Evolutionary conservation across 2,329 filamentous ascomycete species (phyloP), one percentile per base, ranked within the genome.

Genomic region (Aureobasidium sp.): DNA sequence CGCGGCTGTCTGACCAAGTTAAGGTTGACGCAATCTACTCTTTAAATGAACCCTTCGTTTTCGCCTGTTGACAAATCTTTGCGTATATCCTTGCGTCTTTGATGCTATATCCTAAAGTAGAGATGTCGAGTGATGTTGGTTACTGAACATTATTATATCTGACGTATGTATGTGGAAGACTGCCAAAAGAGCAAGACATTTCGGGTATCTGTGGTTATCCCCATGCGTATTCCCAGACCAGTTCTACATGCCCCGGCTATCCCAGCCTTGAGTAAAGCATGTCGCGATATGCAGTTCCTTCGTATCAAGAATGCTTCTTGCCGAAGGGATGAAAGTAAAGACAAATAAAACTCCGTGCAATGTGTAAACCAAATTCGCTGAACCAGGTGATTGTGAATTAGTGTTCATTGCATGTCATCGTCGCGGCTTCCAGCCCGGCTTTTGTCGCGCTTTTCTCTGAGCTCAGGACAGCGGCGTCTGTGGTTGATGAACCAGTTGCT

Each of bases 401-500:
- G 34, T n/a, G 37, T 20, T 37, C 37, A 61, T 52, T 51, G 52
- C 44, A 62, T 37, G 34, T 58, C 53, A 27, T 60, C 62, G 20
- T 63, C 48, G 27, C 56, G 48, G 41, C 55, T 58, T 15, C 48
- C 55, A 27, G 62, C 53, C 27, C 62, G 62, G 34, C 53, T 57
- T 62, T 67, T 70, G 50, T 73, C 71, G 17, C 72, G 72, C 65
- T 71, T 70, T 63, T 74, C 73, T 27, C 72, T 69, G 8, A 74
- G 65, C 63, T 74, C 72, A 15, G 73, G 73, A 62, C 72, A 74
- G 29, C 73, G 67, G 51, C 73, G 66, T 39, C 73, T 67, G 63
- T 74, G 73, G 61, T 74, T 74, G 64, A 74, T 74, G 64, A 74
- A 74, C 72, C 73, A 74, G 63, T 74, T 74, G 70, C 73, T 74